These are phyloP conservation scores for Pharnaceum exiguum DNA, from an alignment of 148 eudicot species.

Conservation along the genomic window DNA sequence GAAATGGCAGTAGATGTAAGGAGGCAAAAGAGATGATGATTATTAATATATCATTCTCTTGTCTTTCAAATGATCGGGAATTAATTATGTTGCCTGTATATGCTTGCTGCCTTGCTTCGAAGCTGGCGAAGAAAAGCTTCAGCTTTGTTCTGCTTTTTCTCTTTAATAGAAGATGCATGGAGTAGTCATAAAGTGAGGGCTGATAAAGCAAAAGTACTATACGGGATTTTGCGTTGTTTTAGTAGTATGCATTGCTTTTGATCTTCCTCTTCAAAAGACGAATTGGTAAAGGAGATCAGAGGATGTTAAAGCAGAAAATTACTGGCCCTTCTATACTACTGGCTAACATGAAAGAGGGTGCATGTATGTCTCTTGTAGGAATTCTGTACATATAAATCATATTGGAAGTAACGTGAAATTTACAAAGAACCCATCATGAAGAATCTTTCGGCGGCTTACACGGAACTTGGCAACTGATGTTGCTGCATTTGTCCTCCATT, in stretches of 20 bases:
- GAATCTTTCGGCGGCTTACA: too few species aligned
- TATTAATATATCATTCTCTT: constrained; percentile 61
- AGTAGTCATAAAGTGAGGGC: constrained; percentile 73
- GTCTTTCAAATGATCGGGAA: constrained; percentile 2
- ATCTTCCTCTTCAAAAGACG: constrained; percentile 54
- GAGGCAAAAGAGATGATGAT: constrained; percentile 46
- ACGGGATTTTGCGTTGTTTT: constrained; percentile 9
- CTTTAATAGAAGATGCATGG: constrained; percentile 50
- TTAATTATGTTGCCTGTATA: constrained; percentile 6
- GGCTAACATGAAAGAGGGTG: too few species aligned
- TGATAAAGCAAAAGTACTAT: constrained; percentile 66
- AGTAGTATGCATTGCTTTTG: constrained; percentile 35
- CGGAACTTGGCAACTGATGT: too few species aligned
- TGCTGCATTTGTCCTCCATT: too few species aligned
- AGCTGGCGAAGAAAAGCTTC: constrained; percentile 1
- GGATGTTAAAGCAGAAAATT: too few species aligned
- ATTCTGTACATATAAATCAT: too few species aligned
- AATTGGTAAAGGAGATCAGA: constrained; percentile 13
- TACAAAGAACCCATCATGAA: too few species aligned
- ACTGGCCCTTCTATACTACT: too few species aligned
- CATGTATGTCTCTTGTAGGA: too few species aligned
- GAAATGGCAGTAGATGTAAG: constrained; percentile 34
- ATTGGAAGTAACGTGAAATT: too few species aligned
- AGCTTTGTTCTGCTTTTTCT: constrained; percentile 10
- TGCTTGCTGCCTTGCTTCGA: constrained; percentile 3